Base-by-base conservation (phyloP, 1,139 yeast species). In the Eremothecium coryli region DNA sequence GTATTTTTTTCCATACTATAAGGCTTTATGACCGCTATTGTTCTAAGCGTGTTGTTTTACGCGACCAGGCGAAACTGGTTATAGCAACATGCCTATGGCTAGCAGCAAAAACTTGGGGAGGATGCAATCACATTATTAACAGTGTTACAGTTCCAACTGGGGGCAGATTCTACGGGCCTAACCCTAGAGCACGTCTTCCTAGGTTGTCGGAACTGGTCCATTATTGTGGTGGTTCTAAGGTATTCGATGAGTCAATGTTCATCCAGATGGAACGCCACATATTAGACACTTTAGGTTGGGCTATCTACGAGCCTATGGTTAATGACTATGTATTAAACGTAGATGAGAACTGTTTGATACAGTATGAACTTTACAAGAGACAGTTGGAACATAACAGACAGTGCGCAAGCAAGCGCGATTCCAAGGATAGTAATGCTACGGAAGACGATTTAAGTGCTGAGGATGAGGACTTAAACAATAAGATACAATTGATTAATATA, bases 61-160 rank as follows among this genome's bases (percentile, higher is more conserved):
- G 71, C 41, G 78, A 71, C 40, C 82, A 76, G 59, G 66, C 74
- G 6, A 80, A 75, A 52, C 62, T 76, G 36, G 77, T 76, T 15
- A 69, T 75, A 28, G 72, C 79, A 28, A 75, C 82, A 14, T 76
- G 84, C 51, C 60, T 76, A 25, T 76, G 82, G 82, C 60, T 76
- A 14, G 71, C 79, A 4, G 70, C 77, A 21, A 76, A 76, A 52
- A 61, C 74, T 3, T 71, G 69, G 55, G 85, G 85, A 30, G 85
- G 85, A 22, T 76, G 78, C 52, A 75, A 75, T 48, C 85, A 76
- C 57, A 73, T 75, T 45, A 70, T 74, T 38, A 74, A 75, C 54
- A 64, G 64, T 38, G 54, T 62, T 10, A 60, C 61, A 14, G 57
- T 64, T 21, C 68, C 69, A 33, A 58, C 66, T 9, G 81, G 82